Evolutionary conservation across 805 yeast species (phyloP), one percentile per base, ranked within the genome.

Genomic region (Wickerhamiella brachini): DNA sequence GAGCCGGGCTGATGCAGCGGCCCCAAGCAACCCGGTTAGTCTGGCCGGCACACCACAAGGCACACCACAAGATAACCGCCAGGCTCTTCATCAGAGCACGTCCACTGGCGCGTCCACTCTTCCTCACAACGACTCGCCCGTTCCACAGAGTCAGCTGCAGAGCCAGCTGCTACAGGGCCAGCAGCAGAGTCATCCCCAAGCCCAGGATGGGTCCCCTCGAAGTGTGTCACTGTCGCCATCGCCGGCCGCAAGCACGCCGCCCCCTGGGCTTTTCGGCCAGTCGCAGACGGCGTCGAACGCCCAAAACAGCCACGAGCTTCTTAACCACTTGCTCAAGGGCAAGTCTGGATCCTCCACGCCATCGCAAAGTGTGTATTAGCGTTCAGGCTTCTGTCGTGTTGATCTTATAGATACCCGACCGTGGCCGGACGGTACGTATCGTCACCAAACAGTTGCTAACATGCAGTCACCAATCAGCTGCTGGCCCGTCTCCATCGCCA

Each of bases 281-380:
- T 58, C 62, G 48, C 51, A 38, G 49, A 7, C 12, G 34, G 34
- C 41, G 41, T 42, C 45, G 50, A 58, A 54, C 50, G 54, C 53
- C 49, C 60, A 59, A 51, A 79, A 84, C 47, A 82, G 89, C 53
- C 80, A 87, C 42, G 95, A 87, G 62, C 73, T 88, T 61, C 73
- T 88, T 59, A 85, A 80, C 52, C 96, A 87, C 65, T 71, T 88
- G 62, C 81, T 88, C 80, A 81, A 82, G 59, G 94, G 94, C 47
- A 45, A 54, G 26, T 34, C 51, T 22, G 26, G 85, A 50, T 17
- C 41, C 37, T n/a, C 41, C 24, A 41, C 45, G 38, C 45, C 51
- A 45, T 42, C 59, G 51, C 59, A 56, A 54, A 57, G 63, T 58
- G 62, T 59, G 60, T 59, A 57, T 55, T 44, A 54, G 54, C 26